Conservation (phyloP, 768 basidiomycete species). For the Termitomyces sp. region DNA sequence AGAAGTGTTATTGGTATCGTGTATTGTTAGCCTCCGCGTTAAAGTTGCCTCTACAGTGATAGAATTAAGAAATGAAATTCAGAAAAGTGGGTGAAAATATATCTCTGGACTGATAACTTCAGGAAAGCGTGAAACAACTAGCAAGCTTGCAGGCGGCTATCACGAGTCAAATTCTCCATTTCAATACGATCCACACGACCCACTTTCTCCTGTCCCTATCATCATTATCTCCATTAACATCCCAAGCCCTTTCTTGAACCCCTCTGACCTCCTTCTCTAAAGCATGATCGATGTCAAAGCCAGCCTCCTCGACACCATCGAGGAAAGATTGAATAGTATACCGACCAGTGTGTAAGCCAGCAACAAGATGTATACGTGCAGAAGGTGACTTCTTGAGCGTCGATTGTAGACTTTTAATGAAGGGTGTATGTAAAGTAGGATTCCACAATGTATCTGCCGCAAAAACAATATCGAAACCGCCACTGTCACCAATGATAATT, state of each 20-base stretch:
- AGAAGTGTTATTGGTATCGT: not conserved
- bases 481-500: constrained; percentile 17
- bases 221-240: constrained; percentile 51
- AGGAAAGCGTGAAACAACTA: not conserved
- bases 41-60: not conserved
- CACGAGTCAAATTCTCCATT: constrained; percentile 32
- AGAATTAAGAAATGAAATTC: not conserved
- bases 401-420: constrained; percentile 48
- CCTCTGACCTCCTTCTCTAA: constrained; percentile 48
- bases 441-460: constrained; percentile 84
- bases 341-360: constrained; percentile 73
- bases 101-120: not conserved
- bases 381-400: constrained; percentile 40
- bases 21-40: not conserved
- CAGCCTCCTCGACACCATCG: constrained; percentile 28
- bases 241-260: constrained; percentile 42
- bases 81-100: not conserved
- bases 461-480: constrained; percentile 59
- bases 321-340: constrained; percentile 69
- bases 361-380: constrained; percentile 62
- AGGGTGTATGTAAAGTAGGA: constrained; percentile 49
- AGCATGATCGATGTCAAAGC: constrained; percentile 42
- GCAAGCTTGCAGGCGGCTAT: too few species aligned
- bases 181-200: constrained; percentile 66
- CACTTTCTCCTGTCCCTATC: constrained; percentile 68